phyloP scores from a whole-genome alignment of 345 rosid genomes.

The Tarenaya hassleriana region DNA sequence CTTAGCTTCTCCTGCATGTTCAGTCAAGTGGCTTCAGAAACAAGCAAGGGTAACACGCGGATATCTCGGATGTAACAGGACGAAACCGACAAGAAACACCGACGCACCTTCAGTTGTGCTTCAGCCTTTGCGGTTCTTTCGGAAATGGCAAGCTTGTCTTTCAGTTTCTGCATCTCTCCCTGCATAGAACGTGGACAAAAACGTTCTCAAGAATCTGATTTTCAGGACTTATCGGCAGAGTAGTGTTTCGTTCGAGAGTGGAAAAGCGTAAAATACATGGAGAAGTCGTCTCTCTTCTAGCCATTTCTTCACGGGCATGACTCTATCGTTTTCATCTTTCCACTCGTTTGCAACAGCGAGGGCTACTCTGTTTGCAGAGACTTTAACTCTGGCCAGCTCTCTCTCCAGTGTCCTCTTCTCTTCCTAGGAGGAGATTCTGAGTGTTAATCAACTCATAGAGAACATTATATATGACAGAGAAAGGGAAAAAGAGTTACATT shows the following conservation, averaged over 20 bases:
- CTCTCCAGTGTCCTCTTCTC: conserved; percentile 91
- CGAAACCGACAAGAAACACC: not conserved
- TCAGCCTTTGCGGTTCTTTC: conserved; percentile 93
- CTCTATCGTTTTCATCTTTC: conserved; percentile 91
- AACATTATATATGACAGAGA: not conserved
- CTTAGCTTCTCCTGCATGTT: conserved; percentile 63
- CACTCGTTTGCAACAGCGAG: conserved; percentile 86
- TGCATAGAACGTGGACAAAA: conserved; percentile 19
- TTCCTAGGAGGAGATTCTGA: too few species aligned
- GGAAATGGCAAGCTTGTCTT: conserved; percentile 61
- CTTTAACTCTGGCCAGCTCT: conserved; percentile 84
- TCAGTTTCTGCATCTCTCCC: conserved; percentile 88
- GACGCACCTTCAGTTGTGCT: conserved; percentile 72
- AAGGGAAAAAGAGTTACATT: conserved; percentile 42
- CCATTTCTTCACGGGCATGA: conserved; percentile 92
- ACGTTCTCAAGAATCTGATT: not conserved
- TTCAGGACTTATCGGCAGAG: not conserved
- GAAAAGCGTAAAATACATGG: conserved; percentile 44
- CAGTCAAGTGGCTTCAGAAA: not conserved
- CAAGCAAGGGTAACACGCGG: too few species aligned
- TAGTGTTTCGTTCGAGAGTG: too few species aligned
- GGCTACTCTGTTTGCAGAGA: conserved; percentile 75
- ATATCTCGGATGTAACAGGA: too few species aligned
- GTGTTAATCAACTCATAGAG: too few species aligned
- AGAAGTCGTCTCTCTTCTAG: conserved; percentile 78